A percentile compares a stretch with the other conserved stretches of the same genome.
phyloP scores from a whole-genome alignment of 208 protist species.

The Leishmania guyanensis region DNA sequence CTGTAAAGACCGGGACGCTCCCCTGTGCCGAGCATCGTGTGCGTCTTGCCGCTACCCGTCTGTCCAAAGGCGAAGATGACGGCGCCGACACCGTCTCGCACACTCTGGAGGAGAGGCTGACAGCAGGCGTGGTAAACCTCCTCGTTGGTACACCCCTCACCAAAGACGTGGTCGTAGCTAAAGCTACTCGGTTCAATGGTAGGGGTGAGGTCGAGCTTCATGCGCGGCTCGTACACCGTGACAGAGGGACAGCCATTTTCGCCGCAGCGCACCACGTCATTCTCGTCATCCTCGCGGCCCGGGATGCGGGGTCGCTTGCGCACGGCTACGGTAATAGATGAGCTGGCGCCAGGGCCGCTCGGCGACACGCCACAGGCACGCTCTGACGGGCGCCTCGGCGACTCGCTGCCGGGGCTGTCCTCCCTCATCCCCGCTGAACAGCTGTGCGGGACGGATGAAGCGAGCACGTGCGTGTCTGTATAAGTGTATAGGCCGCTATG shows the following conservation, averaged over 20 bases:
- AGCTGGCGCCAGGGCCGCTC: slow-evolving; percentile 1
- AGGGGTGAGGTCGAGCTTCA: slow-evolving; percentile 92
- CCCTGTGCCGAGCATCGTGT: slow-evolving; percentile 86
- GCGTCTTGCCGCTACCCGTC: slow-evolving; percentile 94
- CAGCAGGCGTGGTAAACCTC: slow-evolving; percentile 74
- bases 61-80: slow-evolving; percentile 96
- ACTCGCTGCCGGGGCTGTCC: slow-evolving; percentile 8
- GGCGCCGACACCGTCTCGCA: slow-evolving; percentile 63
- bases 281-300: slow-evolving; percentile 57
- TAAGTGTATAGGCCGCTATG: background rate
- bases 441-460: background rate
- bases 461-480: background rate
- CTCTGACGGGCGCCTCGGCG: slow-evolving; percentile 12
- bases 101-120: slow-evolving; percentile 62
- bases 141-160: slow-evolving; percentile 57
- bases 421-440: slow-evolving; percentile 3
- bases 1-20: slow-evolving; percentile 86
- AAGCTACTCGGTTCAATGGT: slow-evolving; percentile 89
- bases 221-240: slow-evolving; percentile 83
- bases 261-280: slow-evolving; percentile 78
- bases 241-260: slow-evolving; percentile 25
- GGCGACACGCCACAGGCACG: slow-evolving; percentile 16
- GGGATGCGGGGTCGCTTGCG: slow-evolving; percentile 80
- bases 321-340: slow-evolving; percentile 78
- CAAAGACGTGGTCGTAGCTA: slow-evolving; percentile 83